phyloP scores from a whole-genome alignment of 768 basidiomycete genomes.

The Mycena capillaripes region DNA sequence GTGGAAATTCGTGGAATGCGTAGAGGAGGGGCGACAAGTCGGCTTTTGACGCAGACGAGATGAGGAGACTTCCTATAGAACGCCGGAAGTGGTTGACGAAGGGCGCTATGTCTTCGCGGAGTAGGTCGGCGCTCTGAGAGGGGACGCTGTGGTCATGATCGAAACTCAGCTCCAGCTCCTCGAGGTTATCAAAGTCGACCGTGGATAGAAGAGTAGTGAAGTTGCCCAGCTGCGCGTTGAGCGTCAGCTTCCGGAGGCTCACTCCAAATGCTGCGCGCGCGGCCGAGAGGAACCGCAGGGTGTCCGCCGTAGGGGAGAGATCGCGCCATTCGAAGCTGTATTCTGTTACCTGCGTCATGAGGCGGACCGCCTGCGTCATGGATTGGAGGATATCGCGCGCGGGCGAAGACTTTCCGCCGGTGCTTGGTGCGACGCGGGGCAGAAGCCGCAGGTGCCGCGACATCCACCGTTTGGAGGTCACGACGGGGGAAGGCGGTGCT shows the following conservation, averaged over 20 bases:
- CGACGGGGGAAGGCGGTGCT: conserved; percentile 4
- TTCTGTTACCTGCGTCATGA: conserved; percentile 50
- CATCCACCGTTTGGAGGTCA: conserved; percentile 21
- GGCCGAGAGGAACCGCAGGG: conserved; percentile 45
- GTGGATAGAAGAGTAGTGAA: conserved; percentile 37
- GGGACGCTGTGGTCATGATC: conserved; percentile 41
- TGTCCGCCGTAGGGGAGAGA: conserved; percentile 48
- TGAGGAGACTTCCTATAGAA: conserved; percentile 46
- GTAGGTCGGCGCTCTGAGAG: conserved; percentile 29
- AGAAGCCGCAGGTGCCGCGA: conserved; percentile 9
- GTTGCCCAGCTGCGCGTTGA: conserved; percentile 46
- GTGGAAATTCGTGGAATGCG: conserved; percentile 42
- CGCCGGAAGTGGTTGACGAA: conserved; percentile 47
- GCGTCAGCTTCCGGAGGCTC: conserved; percentile 50
- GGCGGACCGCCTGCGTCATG: conserved; percentile 49
- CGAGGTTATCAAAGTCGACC: conserved; percentile 48
- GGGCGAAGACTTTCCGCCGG: conserved; percentile 12
- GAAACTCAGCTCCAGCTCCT: conserved; percentile 52
- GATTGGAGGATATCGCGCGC: conserved; percentile 43
- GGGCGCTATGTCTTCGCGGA: conserved; percentile 45
- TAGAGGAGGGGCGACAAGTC: conserved; percentile 52
- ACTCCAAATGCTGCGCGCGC: conserved; percentile 44
- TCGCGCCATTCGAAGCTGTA: conserved; percentile 57
- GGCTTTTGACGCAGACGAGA: conserved; percentile 48
- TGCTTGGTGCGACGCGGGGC: conserved; percentile 11